A percentile compares a stretch with the other conserved stretches of the same genome.
Conservation (phyloP, 192 early-diverging fungal species). For the Coemansia sp. region DNA sequence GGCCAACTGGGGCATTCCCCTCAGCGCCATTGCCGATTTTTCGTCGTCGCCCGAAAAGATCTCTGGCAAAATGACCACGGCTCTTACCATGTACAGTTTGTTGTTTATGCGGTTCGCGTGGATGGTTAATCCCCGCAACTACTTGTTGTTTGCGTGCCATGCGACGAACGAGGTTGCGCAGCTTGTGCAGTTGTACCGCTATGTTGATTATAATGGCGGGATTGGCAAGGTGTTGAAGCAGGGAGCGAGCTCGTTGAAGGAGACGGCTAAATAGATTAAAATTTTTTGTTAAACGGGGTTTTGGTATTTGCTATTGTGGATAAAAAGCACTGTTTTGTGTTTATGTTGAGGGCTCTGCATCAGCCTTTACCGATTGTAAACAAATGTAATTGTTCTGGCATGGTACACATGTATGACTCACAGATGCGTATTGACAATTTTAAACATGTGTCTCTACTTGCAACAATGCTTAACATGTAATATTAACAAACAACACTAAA, state of each 20-base stretch:
- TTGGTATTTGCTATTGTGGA: too few species aligned
- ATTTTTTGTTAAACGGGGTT: too few species aligned
- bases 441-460: too few species aligned
- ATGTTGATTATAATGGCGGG: slow-evolving; percentile 68
- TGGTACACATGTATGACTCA: too few species aligned
- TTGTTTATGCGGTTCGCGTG: slow-evolving; percentile 96
- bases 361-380: too few species aligned
- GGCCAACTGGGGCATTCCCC: slow-evolving; percentile 92
- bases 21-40: slow-evolving; percentile 92
- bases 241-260: slow-evolving; percentile 18
- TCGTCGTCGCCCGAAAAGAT: slow-evolving; percentile 89
- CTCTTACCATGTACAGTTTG: slow-evolving; percentile 82
- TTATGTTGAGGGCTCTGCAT: too few species aligned
- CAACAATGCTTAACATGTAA: too few species aligned
- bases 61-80: slow-evolving; percentile 91
- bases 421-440: too few species aligned
- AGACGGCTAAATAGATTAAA: not conserved
- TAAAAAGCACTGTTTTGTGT: too few species aligned
- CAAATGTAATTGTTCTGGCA: too few species aligned
- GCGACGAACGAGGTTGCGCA: slow-evolving; percentile 89
- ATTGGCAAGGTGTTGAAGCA: slow-evolving; percentile 37
- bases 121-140: slow-evolving; percentile 87
- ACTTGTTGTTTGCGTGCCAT: slow-evolving; percentile 92
- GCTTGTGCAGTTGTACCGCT: slow-evolving; percentile 82
- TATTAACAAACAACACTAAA: too few species aligned